Conservation (phyloP, 345 rosid species). For the Sisymbrium altissimum region DNA sequence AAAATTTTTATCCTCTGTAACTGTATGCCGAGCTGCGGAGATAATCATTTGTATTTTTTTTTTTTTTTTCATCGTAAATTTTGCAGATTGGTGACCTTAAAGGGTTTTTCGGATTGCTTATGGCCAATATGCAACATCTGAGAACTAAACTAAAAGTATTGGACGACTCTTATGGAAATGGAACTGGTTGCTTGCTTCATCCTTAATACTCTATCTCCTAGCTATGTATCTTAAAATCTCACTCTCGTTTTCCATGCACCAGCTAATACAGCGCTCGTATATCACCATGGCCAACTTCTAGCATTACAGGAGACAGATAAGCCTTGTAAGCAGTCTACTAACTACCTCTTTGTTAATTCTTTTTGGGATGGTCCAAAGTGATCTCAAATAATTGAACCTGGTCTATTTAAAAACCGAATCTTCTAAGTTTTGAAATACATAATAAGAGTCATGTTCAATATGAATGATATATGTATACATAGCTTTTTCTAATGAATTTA, state of each 20-base stretch:
- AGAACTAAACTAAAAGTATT: slow-evolving; percentile 67
- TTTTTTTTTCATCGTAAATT: not conserved
- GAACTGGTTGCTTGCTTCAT: slow-evolving; percentile 53
- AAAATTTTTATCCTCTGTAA: too few relatives aligned
- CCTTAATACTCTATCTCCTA: not conserved
- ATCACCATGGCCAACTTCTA: slow-evolving; percentile 85
- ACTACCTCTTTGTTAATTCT: too few relatives aligned
- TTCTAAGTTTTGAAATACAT: too few relatives aligned
- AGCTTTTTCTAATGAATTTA: too few relatives aligned
- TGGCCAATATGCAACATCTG: slow-evolving; percentile 58
- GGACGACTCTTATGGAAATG: slow-evolving; percentile 71
- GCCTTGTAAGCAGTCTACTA: slow-evolving; percentile 61
- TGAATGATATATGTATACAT: too few relatives aligned
- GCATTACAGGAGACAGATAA: slow-evolving; percentile 82
- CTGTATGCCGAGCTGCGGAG: too few relatives aligned
- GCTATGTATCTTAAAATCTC: not conserved
- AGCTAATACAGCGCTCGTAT: slow-evolving; percentile 84
- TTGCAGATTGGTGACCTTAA: slow-evolving; percentile 82
- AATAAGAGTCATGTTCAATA: too few relatives aligned
- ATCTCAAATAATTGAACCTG: too few relatives aligned
- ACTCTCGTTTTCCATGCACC: slow-evolving; percentile 31
- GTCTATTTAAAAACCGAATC: too few relatives aligned
- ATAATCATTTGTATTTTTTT: not conserved
- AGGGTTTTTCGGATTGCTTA: slow-evolving; percentile 79
- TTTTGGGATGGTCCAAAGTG: too few relatives aligned